Percentiles rank a stretch among this genome's conserved stretches.
phyloP scores from a whole-genome alignment of 768 basidiomycete species.

The Kwoniella sp. region DNA sequence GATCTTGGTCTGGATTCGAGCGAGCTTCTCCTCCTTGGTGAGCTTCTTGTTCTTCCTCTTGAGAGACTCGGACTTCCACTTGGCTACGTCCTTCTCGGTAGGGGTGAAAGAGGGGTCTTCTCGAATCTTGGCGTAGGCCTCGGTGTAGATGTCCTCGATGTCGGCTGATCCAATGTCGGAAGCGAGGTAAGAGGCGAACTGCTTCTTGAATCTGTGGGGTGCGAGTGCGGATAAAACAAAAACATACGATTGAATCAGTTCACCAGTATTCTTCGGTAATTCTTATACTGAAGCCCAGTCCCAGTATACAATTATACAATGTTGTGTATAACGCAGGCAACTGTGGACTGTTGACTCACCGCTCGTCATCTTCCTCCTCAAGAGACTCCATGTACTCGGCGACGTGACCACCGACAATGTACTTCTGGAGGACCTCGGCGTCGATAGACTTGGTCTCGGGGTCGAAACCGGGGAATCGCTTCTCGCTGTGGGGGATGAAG shows the following conservation, averaged over 20 bases:
- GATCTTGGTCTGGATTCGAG: slow-evolving; percentile 82
- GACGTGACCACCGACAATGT: slow-evolving; percentile 95
- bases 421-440: slow-evolving; percentile 91
- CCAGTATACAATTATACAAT: too few relatives aligned
- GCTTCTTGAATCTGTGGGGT: slow-evolving; percentile 82
- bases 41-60: slow-evolving; percentile 73
- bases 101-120: slow-evolving; percentile 90
- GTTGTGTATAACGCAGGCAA: too few relatives aligned
- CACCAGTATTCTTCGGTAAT: too few relatives aligned
- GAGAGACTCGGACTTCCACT: slow-evolving; percentile 79
- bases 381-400: slow-evolving; percentile 99
- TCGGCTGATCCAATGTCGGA: slow-evolving; percentile 95
- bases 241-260: too few relatives aligned
- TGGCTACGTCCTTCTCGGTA: slow-evolving; percentile 79
- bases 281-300: too few relatives aligned
- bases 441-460: slow-evolving; percentile 88
- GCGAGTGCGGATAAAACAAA: too few relatives aligned
- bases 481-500: slow-evolving; percentile 95
- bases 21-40: slow-evolving; percentile 74
- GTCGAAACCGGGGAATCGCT: slow-evolving; percentile 98
- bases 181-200: slow-evolving; percentile 91
- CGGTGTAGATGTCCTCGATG: slow-evolving; percentile 91
- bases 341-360: slow-evolving; percentile 53
- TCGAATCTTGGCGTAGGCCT: slow-evolving; percentile 92
- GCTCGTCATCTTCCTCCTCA: slow-evolving; percentile 99